phyloP scores from a whole-genome alignment of 2,329 filamentous ascomycete genomes.

The Trichoderma koningiopsis region DNA sequence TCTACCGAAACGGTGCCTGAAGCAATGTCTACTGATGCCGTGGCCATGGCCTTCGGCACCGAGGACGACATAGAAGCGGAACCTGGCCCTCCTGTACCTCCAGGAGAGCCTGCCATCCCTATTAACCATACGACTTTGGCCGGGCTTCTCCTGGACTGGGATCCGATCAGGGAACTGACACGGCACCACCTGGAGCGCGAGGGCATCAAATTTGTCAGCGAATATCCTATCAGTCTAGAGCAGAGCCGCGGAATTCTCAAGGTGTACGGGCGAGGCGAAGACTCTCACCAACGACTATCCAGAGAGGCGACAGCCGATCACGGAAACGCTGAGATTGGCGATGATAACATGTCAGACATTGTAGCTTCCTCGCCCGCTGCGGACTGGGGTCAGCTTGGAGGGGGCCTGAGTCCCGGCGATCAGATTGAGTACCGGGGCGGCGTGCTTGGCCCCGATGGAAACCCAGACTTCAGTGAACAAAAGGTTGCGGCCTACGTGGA shows the following conservation, averaged over 20 bases:
- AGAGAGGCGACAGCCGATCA: slow-evolving; percentile 43
- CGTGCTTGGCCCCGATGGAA: slow-evolving; percentile 48
- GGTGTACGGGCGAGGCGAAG: slow-evolving; percentile 79
- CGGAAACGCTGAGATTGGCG: slow-evolving; percentile 45
- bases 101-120: slow-evolving; percentile 71
- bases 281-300: slow-evolving; percentile 44
- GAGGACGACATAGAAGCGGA: slow-evolving; percentile 56
- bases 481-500: slow-evolving; percentile 57
- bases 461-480: slow-evolving; percentile 55
- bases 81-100: slow-evolving; percentile 54
- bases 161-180: slow-evolving; percentile 67
- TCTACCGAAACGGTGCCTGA: slow-evolving; percentile 31
- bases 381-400: slow-evolving; percentile 60
- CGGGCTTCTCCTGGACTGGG: slow-evolving; percentile 75
- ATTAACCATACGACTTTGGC: slow-evolving; percentile 89
- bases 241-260: slow-evolving; percentile 72
- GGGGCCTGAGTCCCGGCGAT: slow-evolving; percentile 51
- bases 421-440: slow-evolving; percentile 44
- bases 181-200: slow-evolving; percentile 50
- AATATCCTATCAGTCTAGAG: slow-evolving; percentile 78
- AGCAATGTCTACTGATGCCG: slow-evolving; percentile 29
- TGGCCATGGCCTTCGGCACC: slow-evolving; percentile 36
- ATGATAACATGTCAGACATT: slow-evolving; percentile 53
- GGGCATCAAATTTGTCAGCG: slow-evolving; percentile 59
- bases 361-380: slow-evolving; percentile 57